phyloP scores from a whole-genome alignment of 2,329 filamentous ascomycete genomes.

The Botryosphaeria dothidea region DNA sequence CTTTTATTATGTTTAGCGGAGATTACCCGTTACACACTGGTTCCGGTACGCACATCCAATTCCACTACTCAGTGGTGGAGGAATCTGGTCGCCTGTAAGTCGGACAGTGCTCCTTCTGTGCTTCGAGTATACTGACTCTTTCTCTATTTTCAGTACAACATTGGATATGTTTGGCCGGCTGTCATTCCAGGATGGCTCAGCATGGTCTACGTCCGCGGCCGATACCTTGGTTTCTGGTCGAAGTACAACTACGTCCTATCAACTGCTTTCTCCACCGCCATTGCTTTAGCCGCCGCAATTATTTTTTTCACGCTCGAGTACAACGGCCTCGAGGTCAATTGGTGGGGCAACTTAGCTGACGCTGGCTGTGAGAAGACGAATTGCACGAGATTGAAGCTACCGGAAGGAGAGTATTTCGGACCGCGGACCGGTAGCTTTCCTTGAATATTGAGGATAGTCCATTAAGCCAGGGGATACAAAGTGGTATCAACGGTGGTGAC shows the following conservation, averaged over 20 bases:
- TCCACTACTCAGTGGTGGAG: conserved; percentile 18
- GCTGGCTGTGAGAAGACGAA: no score
- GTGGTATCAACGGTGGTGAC: no score
- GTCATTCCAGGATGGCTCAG: conserved; percentile 51
- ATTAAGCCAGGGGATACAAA: no score
- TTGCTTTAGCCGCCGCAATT: conserved; percentile 66
- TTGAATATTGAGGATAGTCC: no score
- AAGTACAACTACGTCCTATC: conserved; percentile 76
- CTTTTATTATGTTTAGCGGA: conserved; percentile 54
- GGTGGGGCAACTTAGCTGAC: conserved; percentile 71
- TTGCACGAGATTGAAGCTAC: no score
- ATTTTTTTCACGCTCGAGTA: conserved; percentile 70
- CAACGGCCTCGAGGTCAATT: conserved; percentile 53
- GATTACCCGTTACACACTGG: conserved; percentile 43
- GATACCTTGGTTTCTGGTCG: conserved; percentile 52
- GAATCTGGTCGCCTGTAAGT: conserved; percentile 12
- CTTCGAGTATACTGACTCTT: neutral
- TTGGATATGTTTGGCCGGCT: conserved; percentile 51
- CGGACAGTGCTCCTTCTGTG: conserved; percentile 22
- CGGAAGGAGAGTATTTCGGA: no score
- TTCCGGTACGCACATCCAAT: conserved; percentile 43
- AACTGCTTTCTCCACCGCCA: conserved; percentile 68
- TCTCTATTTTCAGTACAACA: conserved; percentile 41
- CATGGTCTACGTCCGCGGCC: conserved; percentile 55
- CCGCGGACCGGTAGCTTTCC: no score